Evolutionary conservation across 225 moss, liverwort and hornwort genomes (phyloP), one percentile per base, ranked within the genome.

Genomic region (Pleurozium schreberi): DNA sequence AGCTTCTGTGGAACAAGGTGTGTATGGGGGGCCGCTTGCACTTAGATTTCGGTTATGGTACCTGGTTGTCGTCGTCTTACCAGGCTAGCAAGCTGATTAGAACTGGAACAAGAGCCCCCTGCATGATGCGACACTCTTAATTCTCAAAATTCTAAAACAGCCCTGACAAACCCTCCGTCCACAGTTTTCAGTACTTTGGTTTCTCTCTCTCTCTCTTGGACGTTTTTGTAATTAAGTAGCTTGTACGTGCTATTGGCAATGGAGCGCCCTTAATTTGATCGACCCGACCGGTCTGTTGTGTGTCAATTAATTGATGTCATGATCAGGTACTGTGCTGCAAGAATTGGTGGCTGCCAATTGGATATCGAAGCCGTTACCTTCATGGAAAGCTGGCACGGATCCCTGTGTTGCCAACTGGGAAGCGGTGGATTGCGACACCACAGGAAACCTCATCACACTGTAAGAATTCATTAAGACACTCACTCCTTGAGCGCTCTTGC

Each of bases 351-450:
- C 57, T 63, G 59, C 82, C 11, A 90, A 77, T 74, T 93, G 93
- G 93, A 90, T 91, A 33, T 65, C 84, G 20, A 85, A 81, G 89
- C 68, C 88, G 12, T 79, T 78, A 9, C 91, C 90, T 19, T 87
- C 93, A 25, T 93, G 93, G 93, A 52, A 71, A 66, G 81, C 84
- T 58, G 88, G 88, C 59, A 91, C 93, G 74, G 92, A 93, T 59
- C 93, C 93, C 4, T 93, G 93, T 71, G 70, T 75, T 11, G 71
- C 33, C 12, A 68, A 34, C 45, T 94, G 93, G 93, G 82, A 90
- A 47, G 38, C 34, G 25, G 4, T 92, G 88, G 90, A 87, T 59
- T 94, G 93, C 84, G 92, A 93, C 81, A 43, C 85, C 33, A 14
- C 78, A 62, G 90, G 90, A 50, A 91, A 91, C 68, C 22, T 91